Conservation (phyloP, 768 basidiomycete species). For the Leccinum truebloodii region DNA sequence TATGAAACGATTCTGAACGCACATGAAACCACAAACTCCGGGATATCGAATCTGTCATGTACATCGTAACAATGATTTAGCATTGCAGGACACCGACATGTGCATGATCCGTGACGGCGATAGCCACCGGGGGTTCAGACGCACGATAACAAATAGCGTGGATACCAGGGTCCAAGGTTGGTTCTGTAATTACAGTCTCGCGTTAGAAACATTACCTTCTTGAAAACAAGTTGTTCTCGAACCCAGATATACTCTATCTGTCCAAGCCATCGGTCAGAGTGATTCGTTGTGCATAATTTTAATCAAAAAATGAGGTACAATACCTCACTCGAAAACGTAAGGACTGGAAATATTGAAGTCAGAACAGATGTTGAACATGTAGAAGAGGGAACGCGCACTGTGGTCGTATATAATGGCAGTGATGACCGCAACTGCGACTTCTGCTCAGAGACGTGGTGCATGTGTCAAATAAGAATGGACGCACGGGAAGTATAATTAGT, state of each 20-base stretch:
- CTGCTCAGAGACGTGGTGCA: not conserved
- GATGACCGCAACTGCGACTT: not conserved
- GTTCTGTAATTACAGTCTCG: not conserved
- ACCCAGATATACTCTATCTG: not conserved
- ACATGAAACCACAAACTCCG: too few species aligned
- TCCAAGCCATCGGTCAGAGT: not conserved
- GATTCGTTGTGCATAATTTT: not conserved
- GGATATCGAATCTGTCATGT: too few species aligned
- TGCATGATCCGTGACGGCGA: not conserved
- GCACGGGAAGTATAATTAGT: too few species aligned
- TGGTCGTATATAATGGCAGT: not conserved
- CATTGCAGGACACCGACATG: too few species aligned
- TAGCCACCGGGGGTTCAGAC: not conserved
- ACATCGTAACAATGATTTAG: too few species aligned
- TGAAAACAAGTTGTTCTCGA: not conserved
- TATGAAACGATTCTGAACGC: not conserved
- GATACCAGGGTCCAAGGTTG: not conserved
- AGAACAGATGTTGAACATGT: not conserved
- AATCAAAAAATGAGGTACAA: not conserved
- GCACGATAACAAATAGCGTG: not conserved
- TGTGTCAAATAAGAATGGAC: not conserved
- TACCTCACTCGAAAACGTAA: not conserved
- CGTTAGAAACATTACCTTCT: not conserved
- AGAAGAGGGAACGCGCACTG: not conserved
- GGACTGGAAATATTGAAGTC: not conserved